Base-by-base conservation (phyloP, 2,329 filamentous ascomycete species). In the Colletotrichum neosansevieriae region DNA sequence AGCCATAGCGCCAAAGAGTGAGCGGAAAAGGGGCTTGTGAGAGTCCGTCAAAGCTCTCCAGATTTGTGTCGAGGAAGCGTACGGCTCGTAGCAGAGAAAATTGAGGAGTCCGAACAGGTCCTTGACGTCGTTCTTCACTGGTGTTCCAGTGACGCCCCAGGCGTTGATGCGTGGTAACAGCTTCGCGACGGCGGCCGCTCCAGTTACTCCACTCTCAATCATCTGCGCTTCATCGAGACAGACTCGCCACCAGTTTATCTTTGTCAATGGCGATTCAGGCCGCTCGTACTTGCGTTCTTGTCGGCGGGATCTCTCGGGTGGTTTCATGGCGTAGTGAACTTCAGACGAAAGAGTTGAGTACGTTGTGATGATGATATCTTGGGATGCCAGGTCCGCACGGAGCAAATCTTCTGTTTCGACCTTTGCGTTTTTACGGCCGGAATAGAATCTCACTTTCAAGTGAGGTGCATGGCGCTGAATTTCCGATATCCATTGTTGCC, bases 141-240 rank as follows among this genome's bases (percentile, higher is more conserved):
- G 96, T 0, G 96, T 99, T 47, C 94, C 96, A 0, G 94, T 95
- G 45, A 99, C 90, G 13, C 92, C 94, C 96, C 96, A 98, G 2
- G 94, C 91, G 79, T 97, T 94, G 71, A 92, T 80, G 32, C 96
- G 88, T 50, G 95, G 94, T 69, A 99, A 91, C 29, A 91, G 82
- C 45, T 90, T 88, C 40, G 94, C 94, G 13, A 98, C 89, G 53
- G 86, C 88, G 1, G 96, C 94, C 32, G 95, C 93, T 72, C 93
- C 91, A 73, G 89, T 94, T 4, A 97, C 90, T 38, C 94, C 94
- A 72, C 89, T 95, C 76, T 98, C 95, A 47, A 98, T 90, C 92
- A 97, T 97, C 75, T 99, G 96, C 0, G 95, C 90, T 82, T 91
- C 94, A 67, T 92, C 90, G 1, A 92, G 83, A 61, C 89, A 90